Evolutionary conservation across 140 eudicot genomes (phyloP).

Genomic region (Oenanthe javanica): DNA sequence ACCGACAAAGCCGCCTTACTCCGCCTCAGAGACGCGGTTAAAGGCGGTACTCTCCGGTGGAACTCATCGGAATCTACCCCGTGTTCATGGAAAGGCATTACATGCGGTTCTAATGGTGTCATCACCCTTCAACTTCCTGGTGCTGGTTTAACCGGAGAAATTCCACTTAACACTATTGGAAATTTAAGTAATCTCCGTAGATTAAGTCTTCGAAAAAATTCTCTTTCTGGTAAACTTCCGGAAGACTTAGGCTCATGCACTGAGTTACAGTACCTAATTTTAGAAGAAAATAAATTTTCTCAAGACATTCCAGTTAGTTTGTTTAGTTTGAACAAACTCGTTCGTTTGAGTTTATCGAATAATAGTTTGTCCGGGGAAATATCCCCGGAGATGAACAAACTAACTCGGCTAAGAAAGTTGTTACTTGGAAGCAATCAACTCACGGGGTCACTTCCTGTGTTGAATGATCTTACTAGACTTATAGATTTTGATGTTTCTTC

Average conservation of each 20-base stretch:
- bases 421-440: slow-evolving; percentile 25
- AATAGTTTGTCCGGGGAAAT: slow-evolving; percentile 34
- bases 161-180: slow-evolving; percentile 21
- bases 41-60: slow-evolving; percentile 36
- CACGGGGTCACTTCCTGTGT: slow-evolving; percentile 33
- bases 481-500: slow-evolving; percentile 24
- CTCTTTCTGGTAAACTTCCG: slow-evolving; percentile 31
- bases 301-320: slow-evolving; percentile 24
- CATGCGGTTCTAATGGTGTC: slow-evolving; percentile 23
- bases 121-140: slow-evolving; percentile 26
- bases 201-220: slow-evolving; percentile 35
- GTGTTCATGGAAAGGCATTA: slow-evolving; percentile 38
- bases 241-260: slow-evolving; percentile 24
- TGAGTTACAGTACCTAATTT: slow-evolving; percentile 12
- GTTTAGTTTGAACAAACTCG: slow-evolving; percentile 22
- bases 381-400: slow-evolving; percentile 16
- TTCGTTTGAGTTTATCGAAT: slow-evolving; percentile 15
- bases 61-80: slow-evolving; percentile 25
- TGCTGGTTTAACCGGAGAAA: slow-evolving; percentile 18
- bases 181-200: slow-evolving; percentile 21
- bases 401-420: slow-evolving; percentile 20
- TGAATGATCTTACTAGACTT: slow-evolving; percentile 8
- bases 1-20: slow-evolving; percentile 37
- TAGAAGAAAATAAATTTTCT: slow-evolving; percentile 28
- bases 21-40: slow-evolving; percentile 27